phyloP scores from a whole-genome alignment of 129 eudicot genomes.

The Flaveria trinervia region DNA sequence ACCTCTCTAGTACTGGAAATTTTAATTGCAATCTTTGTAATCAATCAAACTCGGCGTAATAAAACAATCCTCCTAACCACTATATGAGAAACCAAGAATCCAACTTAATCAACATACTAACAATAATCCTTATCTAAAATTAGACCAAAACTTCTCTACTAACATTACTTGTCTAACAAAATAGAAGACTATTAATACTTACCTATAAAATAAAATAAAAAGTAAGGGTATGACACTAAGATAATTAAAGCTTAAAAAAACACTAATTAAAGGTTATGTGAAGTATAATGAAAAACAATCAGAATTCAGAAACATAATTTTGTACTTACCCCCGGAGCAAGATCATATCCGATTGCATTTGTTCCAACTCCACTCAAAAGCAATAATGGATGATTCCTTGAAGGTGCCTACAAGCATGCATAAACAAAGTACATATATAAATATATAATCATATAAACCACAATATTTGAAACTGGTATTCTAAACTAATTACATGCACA shows the following conservation, averaged over 20 bases:
- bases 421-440: not conserved
- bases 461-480: not conserved
- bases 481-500: not conserved
- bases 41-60: not conserved
- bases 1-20: not conserved
- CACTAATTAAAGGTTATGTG: not conserved
- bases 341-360: constrained; percentile 89
- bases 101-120: not conserved
- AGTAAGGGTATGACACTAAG: not conserved
- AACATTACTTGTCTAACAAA: too few relatives aligned
- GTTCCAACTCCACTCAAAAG: constrained; percentile 79
- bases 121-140: not conserved
- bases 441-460: constrained; percentile 6
- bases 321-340: constrained; percentile 65
- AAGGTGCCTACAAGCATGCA: constrained; percentile 49
- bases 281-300: constrained; percentile 9
- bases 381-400: constrained; percentile 72
- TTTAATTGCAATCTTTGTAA: not conserved
- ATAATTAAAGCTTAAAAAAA: not conserved
- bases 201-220: not conserved
- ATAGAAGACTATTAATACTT: not conserved
- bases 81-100: not conserved
- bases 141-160: not conserved
- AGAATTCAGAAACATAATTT: constrained; percentile 19
- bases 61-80: not conserved